Percentiles rank a stretch among this genome's conserved stretches.
phyloP scores from a whole-genome alignment of 2,329 filamentous ascomycete species.

The Microdochium bolleyi region DNA sequence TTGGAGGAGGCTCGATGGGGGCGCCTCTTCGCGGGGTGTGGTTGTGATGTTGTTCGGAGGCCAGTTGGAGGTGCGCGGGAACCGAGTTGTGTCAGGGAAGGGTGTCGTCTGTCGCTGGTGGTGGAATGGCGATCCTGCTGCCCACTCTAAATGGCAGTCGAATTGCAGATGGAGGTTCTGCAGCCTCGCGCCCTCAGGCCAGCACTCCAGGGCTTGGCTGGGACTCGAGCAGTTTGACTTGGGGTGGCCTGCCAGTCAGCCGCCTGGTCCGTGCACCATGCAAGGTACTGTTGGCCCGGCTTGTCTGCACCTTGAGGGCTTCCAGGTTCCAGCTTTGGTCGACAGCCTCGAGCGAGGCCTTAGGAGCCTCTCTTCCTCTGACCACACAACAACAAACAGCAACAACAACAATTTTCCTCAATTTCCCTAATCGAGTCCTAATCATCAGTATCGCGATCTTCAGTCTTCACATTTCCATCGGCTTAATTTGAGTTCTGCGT shows the following conservation, averaged over 20 bases:
- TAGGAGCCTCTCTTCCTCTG: neutral
- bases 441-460: too few relatives aligned
- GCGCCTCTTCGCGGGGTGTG: neutral
- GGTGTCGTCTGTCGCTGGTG: neutral
- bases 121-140: neutral
- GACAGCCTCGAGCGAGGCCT: neutral
- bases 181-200: neutral
- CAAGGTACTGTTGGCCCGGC: slow-evolving; percentile 1
- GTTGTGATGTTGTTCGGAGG: neutral
- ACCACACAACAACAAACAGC: too few relatives aligned
- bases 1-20: neutral
- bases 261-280: neutral
- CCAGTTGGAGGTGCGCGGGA: neutral
- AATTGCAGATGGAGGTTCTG: neutral
- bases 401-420: too few relatives aligned
- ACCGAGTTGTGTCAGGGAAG: neutral
- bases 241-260: neutral
- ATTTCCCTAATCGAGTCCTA: too few relatives aligned
- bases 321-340: too few relatives aligned
- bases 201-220: neutral
- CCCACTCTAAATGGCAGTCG: slow-evolving; percentile 1
- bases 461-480: too few relatives aligned
- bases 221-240: too few relatives aligned
- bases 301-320: neutral
- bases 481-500: neutral